These are phyloP conservation scores for Vigna reflexopilosa DNA, from an alignment of 306 rosid genomes.

Conservation along the genomic window DNA sequence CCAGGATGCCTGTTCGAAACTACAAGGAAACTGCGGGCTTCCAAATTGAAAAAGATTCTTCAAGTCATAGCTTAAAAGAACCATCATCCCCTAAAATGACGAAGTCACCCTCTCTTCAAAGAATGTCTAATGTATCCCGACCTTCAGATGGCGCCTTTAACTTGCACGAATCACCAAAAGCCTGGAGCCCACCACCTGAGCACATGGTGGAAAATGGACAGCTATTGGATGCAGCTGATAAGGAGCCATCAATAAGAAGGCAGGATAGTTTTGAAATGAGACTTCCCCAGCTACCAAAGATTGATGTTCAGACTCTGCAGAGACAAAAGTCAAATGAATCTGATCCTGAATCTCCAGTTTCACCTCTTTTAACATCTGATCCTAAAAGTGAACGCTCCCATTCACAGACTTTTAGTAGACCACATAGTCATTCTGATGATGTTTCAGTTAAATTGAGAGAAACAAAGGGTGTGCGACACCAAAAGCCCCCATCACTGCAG, in stretches of 20 bases:
- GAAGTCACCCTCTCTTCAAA: constrained; percentile 96
- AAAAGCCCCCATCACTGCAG: constrained; percentile 83
- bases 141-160: constrained; percentile 70
- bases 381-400: constrained; percentile 98
- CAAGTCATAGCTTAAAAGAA: constrained; percentile 85
- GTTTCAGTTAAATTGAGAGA: constrained; percentile 57
- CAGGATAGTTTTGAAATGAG: constrained; percentile 99
- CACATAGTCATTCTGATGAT: constrained; percentile 83
- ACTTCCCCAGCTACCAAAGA: constrained; percentile 89
- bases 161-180: constrained; percentile 85
- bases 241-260: constrained; percentile 89
- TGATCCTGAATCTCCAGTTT: constrained; percentile 95
- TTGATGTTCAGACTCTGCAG: constrained; percentile 83
- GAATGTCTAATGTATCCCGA: constrained; percentile 67
- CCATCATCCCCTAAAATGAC: constrained; percentile 93
- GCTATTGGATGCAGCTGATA: constrained; percentile 65
- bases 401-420: constrained; percentile 97
- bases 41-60: constrained; percentile 96
- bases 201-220: constrained; percentile 84
- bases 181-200: constrained; percentile 89
- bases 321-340: constrained; percentile 86
- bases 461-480: constrained; percentile 57
- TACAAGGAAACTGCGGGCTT: constrained; percentile 89
- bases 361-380: constrained; percentile 96
- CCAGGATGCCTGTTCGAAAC: constrained; percentile 93